phyloP scores from a whole-genome alignment of 75 land plant genomes.

The Chamaecyparis obtusa region DNA sequence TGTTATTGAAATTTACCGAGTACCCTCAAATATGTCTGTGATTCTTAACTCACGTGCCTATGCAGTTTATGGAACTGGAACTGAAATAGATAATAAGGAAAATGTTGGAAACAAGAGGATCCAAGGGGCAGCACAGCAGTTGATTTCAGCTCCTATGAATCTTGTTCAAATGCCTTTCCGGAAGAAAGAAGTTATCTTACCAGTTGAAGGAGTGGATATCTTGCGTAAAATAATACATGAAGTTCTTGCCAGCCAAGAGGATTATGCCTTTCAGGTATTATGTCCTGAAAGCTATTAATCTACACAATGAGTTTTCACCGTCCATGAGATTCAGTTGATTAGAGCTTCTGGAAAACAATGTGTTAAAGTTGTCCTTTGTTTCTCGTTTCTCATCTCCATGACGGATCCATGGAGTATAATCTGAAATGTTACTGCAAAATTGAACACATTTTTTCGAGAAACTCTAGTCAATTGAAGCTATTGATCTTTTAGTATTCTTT shows the following conservation, averaged over 20 bases:
- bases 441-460: too few relatives aligned
- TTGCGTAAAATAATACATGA: slow-evolving; percentile 62
- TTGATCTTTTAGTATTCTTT: background rate
- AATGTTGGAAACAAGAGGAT: slow-evolving; percentile 4
- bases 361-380: too few relatives aligned
- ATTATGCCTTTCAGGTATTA: slow-evolving; percentile 68
- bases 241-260: slow-evolving; percentile 68
- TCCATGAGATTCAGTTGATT: too few relatives aligned
- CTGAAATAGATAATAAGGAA: slow-evolving; percentile 14
- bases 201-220: slow-evolving; percentile 70
- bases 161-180: slow-evolving; percentile 73
- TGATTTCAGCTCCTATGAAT: slow-evolving; percentile 58
- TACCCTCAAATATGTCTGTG: slow-evolving; percentile 46
- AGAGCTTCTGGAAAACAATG: too few relatives aligned
- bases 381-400: too few relatives aligned
- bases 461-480: background rate
- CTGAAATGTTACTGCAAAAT: too few relatives aligned
- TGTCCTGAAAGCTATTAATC: background rate
- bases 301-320: background rate
- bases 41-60: slow-evolving; percentile 83
- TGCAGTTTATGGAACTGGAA: slow-evolving; percentile 44
- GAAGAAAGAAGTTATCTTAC: slow-evolving; percentile 50
- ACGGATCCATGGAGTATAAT: too few relatives aligned
- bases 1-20: slow-evolving; percentile 71
- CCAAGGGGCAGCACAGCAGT: slow-evolving; percentile 33